Evolutionary conservation across 2,329 filamentous ascomycete species (phyloP).

Genomic region (Aspergillus sergii): DNA sequence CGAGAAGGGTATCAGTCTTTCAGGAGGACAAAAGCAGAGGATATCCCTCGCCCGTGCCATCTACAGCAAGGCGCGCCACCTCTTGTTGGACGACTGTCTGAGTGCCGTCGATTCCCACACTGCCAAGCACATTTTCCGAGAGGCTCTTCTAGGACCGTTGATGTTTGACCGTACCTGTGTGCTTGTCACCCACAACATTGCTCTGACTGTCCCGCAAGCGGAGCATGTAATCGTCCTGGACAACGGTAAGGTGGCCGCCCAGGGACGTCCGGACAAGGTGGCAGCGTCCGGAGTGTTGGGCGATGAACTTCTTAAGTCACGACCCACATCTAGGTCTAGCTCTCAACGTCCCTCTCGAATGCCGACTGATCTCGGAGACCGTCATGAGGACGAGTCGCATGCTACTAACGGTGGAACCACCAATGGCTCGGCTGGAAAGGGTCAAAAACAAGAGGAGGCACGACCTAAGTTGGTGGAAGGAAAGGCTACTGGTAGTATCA

Average conservation of each 20-base stretch:
- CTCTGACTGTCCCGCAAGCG: constrained; percentile 80
- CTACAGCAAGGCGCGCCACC: constrained; percentile 91
- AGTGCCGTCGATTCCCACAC: constrained; percentile 98
- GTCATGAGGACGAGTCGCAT: constrained; percentile 55
- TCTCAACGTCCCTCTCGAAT: constrained; percentile 78
- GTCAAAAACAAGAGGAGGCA: constrained; percentile 50
- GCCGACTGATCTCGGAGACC: constrained; percentile 72
- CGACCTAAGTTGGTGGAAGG: constrained; percentile 64
- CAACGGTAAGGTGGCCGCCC: constrained; percentile 76
- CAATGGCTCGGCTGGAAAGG: constrained; percentile 38
- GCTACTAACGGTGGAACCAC: constrained; percentile 50
- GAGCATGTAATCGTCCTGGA: constrained; percentile 82
- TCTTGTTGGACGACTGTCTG: constrained; percentile 91
- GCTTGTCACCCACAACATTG: constrained; percentile 90
- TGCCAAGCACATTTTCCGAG: constrained; percentile 95
- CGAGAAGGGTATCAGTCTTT: constrained; percentile 95
- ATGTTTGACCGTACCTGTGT: constrained; percentile 92
- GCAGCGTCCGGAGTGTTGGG: constrained; percentile 86
- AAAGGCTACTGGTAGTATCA: constrained; percentile 84
- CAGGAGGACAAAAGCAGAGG: constrained; percentile 94
- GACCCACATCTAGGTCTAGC: constrained; percentile 67
- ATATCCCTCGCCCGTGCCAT: constrained; percentile 95
- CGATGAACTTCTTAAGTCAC: constrained; percentile 79
- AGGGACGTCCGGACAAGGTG: constrained; percentile 77
- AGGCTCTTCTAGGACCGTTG: constrained; percentile 84